These are phyloP conservation scores for Solanum neorickii DNA, from an alignment of 257 asterid genomes.

Conservation along the genomic window DNA sequence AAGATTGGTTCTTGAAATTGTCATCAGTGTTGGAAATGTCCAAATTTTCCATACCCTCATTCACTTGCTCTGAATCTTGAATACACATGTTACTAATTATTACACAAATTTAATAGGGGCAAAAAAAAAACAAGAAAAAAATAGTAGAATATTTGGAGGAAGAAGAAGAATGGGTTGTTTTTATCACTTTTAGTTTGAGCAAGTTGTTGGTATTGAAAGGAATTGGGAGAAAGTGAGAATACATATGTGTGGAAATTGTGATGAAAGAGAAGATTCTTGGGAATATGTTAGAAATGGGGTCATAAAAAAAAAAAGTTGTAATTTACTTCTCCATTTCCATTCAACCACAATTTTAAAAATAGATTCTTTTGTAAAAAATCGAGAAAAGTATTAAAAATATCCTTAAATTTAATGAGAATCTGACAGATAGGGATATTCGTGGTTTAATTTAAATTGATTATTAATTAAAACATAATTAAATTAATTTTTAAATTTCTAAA, in stretches of 20 bases:
- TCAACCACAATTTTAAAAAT: too few species aligned
- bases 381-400: too few species aligned
- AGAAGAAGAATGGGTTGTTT: background rate
- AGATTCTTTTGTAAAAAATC: too few species aligned
- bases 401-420: too few species aligned
- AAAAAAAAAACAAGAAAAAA: background rate
- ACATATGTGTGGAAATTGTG: background rate
- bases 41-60: conserved; percentile 41
- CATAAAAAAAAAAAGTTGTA: background rate
- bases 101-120: background rate
- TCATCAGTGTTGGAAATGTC: conserved; percentile 26
- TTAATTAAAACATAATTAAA: too few species aligned
- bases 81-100: conserved; percentile 40
- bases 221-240: background rate
- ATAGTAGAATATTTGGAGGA: background rate
- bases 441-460: too few species aligned
- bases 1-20: conserved; percentile 23
- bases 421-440: too few species aligned
- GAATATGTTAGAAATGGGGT: conserved; percentile 12
- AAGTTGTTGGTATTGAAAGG: conserved; percentile 7
- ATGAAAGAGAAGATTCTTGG: conserved; percentile 40
- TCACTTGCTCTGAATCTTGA: conserved; percentile 62
- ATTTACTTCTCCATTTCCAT: too few species aligned
- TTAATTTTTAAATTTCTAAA: too few species aligned
- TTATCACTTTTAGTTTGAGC: conserved; percentile 14